Percentiles rank a stretch among this genome's conserved stretches.
phyloP scores from a whole-genome alignment of 768 basidiomycete species.

The Obba rivulosa region DNA sequence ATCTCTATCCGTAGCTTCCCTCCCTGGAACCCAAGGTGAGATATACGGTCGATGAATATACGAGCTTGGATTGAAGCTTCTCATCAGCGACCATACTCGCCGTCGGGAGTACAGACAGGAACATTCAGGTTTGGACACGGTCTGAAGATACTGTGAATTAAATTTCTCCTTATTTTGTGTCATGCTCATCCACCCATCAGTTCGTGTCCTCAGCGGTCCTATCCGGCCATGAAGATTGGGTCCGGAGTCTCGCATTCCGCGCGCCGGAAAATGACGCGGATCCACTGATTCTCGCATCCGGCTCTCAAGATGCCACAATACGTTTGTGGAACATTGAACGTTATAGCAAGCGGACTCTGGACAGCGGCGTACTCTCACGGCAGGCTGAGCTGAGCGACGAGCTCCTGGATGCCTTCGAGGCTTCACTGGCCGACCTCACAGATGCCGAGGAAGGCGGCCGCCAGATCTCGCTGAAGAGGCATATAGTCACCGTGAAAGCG shows the following conservation, averaged over 20 bases:
- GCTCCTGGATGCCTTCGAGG: conserved; percentile 83
- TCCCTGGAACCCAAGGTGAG: conserved; percentile 69
- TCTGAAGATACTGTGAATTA: conserved; percentile 49
- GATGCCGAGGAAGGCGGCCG: conserved; percentile 75
- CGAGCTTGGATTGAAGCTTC: not conserved
- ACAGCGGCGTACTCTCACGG: conserved; percentile 11
- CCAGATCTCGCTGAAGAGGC: conserved; percentile 86
- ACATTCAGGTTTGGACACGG: conserved; percentile 72
- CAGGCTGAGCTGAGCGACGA: conserved; percentile 50
- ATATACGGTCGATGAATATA: not conserved
- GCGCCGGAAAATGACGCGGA: conserved; percentile 26
- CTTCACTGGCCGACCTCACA: conserved; percentile 63
- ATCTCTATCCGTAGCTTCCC: conserved; percentile 51
- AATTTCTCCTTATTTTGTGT: not conserved
- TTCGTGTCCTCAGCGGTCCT: conserved; percentile 56
- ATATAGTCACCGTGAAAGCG: conserved; percentile 64
- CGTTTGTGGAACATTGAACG: conserved; percentile 85
- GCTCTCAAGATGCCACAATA: conserved; percentile 92
- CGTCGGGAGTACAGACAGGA: conserved; percentile 74
- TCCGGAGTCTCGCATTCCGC: conserved; percentile 73
- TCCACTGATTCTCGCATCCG: conserved; percentile 80
- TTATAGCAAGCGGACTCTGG: conserved; percentile 24
- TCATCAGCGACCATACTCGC: conserved; percentile 63
- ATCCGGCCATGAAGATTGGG: conserved; percentile 95
- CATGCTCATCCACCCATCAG: conserved; percentile 24